Percentiles rank a stretch among this genome's conserved stretches.
phyloP scores from a whole-genome alignment of 331 rosid species.

The Prunus yedoensis region DNA sequence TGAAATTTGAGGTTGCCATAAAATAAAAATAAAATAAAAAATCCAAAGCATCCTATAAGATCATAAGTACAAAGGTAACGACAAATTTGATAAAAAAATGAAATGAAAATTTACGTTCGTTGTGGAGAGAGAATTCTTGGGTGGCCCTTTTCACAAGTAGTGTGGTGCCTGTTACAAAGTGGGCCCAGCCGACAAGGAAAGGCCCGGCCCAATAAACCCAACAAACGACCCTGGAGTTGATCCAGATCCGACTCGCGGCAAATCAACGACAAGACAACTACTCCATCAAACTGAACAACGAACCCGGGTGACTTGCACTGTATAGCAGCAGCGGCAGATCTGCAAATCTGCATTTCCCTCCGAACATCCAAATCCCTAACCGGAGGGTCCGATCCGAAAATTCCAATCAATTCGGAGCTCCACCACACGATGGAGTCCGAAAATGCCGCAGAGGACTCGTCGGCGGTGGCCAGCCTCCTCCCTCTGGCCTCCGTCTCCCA shows the following conservation, averaged over 20 bases:
- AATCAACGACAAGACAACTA: slow-evolving; percentile 1
- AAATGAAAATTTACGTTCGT: no score
- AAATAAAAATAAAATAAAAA: no score
- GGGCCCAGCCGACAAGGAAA: not conserved
- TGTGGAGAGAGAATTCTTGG: no score
- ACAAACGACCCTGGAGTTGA: not conserved
- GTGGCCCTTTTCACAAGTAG: no score
- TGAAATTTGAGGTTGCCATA: no score
- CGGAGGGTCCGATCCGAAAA: slow-evolving; percentile 22
- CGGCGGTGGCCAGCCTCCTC: slow-evolving; percentile 49
- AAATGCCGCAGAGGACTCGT: slow-evolving; percentile 44
- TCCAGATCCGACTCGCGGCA: slow-evolving; percentile 23
- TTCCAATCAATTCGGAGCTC: slow-evolving; percentile 32
- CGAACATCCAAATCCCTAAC: not conserved
- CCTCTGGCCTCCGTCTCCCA: slow-evolving; percentile 86
- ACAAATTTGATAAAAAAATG: no score
- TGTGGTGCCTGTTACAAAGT: no score
- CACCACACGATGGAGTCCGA: slow-evolving; percentile 57
- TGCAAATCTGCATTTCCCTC: slow-evolving; percentile 19
- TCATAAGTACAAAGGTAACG: no score
- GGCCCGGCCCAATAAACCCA: not conserved
- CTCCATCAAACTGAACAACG: slow-evolving; percentile 9
- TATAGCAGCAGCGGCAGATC: slow-evolving; percentile 29
- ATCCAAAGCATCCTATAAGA: no score
- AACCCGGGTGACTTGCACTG: slow-evolving; percentile 11